These are phyloP conservation scores for Keithomyces neogunnii DNA, from an alignment of 2,329 filamentous ascomycete genomes.

Conservation along the genomic window DNA sequence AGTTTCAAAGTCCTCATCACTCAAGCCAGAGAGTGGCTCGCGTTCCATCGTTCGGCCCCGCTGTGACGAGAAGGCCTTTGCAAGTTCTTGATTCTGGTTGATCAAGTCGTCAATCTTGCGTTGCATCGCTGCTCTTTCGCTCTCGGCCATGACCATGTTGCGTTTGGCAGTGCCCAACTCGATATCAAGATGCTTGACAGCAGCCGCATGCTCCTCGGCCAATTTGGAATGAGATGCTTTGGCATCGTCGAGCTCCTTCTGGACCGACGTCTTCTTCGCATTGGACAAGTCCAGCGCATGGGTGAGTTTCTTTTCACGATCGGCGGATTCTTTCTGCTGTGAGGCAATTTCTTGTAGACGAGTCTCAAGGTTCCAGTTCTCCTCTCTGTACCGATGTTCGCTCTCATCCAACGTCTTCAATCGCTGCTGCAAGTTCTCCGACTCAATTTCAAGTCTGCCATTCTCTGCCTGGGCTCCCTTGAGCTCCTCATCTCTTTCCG, in stretches of 20 bases:
- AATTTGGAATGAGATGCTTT: conserved; percentile 73
- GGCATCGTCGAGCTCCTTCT: conserved; percentile 86
- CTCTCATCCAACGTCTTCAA: conserved; percentile 82
- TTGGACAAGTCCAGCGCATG: conserved; percentile 62
- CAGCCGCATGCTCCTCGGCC: conserved; percentile 67
- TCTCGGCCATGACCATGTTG: conserved; percentile 68
- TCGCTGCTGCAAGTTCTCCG: conserved; percentile 69
- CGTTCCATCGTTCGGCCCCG: conserved; percentile 59
- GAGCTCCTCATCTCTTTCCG: conserved; percentile 80
- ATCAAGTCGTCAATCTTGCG: conserved; percentile 82
- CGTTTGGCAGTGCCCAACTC: conserved; percentile 80
- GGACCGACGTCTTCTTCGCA: conserved; percentile 66
- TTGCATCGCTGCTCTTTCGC: conserved; percentile 69
- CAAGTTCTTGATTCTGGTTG: conserved; percentile 84
- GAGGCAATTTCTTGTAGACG: conserved; percentile 77
- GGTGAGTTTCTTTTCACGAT: conserved; percentile 74
- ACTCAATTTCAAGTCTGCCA: conserved; percentile 72
- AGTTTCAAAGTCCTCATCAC: conserved; percentile 55
- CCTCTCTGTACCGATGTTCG: conserved; percentile 93
- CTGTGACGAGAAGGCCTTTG: conserved; percentile 69
- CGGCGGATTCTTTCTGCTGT: conserved; percentile 64
- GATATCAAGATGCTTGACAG: conserved; percentile 77
- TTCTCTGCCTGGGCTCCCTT: conserved; percentile 68
- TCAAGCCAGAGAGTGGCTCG: conserved; percentile 48
- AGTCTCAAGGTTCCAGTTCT: conserved; percentile 96